Percentiles rank a stretch among this genome's conserved stretches.
Conservation (phyloP, 495 filamentous ascomycete species). For the Daldinia decipiens region DNA sequence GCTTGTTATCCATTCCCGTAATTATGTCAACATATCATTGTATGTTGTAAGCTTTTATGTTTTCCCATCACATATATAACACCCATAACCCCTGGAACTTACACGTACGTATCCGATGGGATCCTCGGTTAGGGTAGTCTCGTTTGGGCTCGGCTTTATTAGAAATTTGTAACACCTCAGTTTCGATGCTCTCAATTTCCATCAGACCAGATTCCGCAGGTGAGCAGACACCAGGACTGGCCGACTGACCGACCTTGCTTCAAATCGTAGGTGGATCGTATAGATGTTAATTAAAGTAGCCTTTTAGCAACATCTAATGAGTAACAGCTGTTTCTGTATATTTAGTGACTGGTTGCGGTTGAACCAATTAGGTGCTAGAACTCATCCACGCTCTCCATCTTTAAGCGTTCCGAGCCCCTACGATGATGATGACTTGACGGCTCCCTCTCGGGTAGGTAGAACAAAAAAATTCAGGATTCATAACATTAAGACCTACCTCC, state of each 20-base stretch:
- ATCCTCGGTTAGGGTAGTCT: constrained; percentile 3
- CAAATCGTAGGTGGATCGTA: constrained; percentile 38
- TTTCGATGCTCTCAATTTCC: constrained; percentile 4
- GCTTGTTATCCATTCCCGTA: constrained; percentile 9
- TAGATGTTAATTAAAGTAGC: constrained; percentile 33
- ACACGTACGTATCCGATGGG: not conserved
- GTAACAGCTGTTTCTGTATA: constrained; percentile 19
- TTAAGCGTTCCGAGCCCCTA: constrained; percentile 13
- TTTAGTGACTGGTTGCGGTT: constrained; percentile 15
- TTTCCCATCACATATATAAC: not conserved
- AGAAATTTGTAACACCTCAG: not conserved
- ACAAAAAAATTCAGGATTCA: constrained; percentile 2
- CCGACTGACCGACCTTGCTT: constrained; percentile 20
- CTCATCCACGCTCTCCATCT: constrained; percentile 38
- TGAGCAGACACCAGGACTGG: constrained; percentile 12
- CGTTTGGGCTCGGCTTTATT: constrained; percentile 3
- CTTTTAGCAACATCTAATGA: constrained; percentile 18
- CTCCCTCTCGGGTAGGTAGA: constrained; percentile 26
- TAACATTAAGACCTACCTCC: constrained; percentile 5
- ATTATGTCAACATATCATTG: constrained; percentile 1
- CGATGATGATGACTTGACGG: constrained; percentile 13
- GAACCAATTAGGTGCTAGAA: constrained; percentile 34
- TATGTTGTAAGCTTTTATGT: constrained; percentile 1
- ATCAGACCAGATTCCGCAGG: constrained; percentile 24
- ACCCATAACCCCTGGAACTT: not conserved